Conservation (phyloP, 1,284 basidiomycete species). For the Omphalotus olearius region DNA sequence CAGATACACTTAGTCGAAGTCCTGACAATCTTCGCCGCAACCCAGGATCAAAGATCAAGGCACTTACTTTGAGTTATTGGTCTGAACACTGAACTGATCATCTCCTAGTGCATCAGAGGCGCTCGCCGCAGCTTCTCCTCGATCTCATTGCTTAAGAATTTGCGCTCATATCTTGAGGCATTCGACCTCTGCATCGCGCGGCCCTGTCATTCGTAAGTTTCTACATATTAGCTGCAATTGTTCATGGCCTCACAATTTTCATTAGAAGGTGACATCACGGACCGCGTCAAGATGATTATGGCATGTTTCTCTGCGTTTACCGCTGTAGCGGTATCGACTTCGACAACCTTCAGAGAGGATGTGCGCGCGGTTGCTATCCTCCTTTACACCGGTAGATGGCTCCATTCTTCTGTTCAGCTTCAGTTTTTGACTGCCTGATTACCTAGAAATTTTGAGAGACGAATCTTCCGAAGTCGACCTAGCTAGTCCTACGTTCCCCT, state of each 20-base stretch:
- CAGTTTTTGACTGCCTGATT: neutral
- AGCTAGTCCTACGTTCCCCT: conserved; percentile 74
- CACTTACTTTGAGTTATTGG: conserved; percentile 14
- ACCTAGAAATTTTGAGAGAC: conserved; percentile 75
- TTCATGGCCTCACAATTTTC: conserved; percentile 6
- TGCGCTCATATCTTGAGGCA: conserved; percentile 79
- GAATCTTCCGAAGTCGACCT: conserved; percentile 78
- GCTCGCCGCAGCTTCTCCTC: conserved; percentile 43
- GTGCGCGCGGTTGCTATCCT: conserved; percentile 78
- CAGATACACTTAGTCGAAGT: conserved; percentile 78
- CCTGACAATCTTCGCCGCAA: conserved; percentile 59
- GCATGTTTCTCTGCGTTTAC: conserved; percentile 66
- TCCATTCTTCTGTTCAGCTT: neutral
- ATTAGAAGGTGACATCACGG: conserved; percentile 41
- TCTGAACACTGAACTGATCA: neutral
- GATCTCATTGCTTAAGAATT: conserved; percentile 76
- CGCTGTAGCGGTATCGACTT: conserved; percentile 59
- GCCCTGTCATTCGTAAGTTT: conserved; percentile 53
- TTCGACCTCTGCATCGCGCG: conserved; percentile 54
- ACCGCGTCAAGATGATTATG: conserved; percentile 64
- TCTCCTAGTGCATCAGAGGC: conserved; percentile 33
- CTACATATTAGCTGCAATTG: neutral
- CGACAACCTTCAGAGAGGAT: conserved; percentile 59
- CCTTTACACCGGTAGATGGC: conserved; percentile 67
- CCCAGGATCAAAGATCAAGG: conserved; percentile 35